phyloP scores from a whole-genome alignment of 306 rosid species.

The Cotoneaster glaucophyllus region DNA sequence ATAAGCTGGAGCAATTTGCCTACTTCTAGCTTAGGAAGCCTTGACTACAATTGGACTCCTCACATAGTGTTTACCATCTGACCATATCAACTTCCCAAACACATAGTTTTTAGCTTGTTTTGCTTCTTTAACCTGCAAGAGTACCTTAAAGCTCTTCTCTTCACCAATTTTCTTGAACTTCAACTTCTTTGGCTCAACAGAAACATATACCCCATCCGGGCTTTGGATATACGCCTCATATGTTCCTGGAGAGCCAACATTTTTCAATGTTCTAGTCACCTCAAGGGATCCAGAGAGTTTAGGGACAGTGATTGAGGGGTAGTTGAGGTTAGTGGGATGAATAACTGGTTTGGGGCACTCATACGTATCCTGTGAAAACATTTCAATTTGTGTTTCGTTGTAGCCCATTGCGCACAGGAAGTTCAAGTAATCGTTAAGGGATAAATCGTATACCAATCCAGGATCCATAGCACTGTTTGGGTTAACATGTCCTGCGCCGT shows the following conservation, averaged over 20 bases:
- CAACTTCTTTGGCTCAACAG: slow-evolving; percentile 57
- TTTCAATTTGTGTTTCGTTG: slow-evolving; percentile 38
- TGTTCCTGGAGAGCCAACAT: slow-evolving; percentile 67
- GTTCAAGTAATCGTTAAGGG: slow-evolving; percentile 50
- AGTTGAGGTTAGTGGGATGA: slow-evolving; percentile 51
- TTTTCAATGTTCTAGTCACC: slow-evolving; percentile 55
- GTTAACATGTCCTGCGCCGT: slow-evolving; percentile 74
- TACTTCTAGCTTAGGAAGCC: slow-evolving; percentile 19
- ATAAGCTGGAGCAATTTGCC: slow-evolving; percentile 8
- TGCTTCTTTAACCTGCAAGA: slow-evolving; percentile 29
- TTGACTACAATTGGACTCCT: slow-evolving; percentile 73
- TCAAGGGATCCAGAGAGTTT: slow-evolving; percentile 44
- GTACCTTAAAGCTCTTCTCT: slow-evolving; percentile 51
- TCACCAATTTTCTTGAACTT: slow-evolving; percentile 53
- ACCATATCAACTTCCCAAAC: slow-evolving; percentile 72
- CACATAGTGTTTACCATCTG: slow-evolving; percentile 71
- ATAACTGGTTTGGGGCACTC: slow-evolving; percentile 32
- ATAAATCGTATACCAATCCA: slow-evolving; percentile 73
- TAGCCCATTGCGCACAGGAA: slow-evolving; percentile 67
- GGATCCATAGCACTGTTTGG: slow-evolving; percentile 85
- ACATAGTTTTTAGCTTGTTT: slow-evolving; percentile 35
- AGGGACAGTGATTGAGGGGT: slow-evolving; percentile 83
- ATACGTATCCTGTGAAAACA: slow-evolving; percentile 34
- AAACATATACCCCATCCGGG: slow-evolving; percentile 44
- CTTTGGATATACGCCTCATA: slow-evolving; percentile 37